Percentiles rank a stretch among this genome's conserved stretches.
phyloP scores from a whole-genome alignment of 73 alveolate species.

The Symbiodinium natans region DNA sequence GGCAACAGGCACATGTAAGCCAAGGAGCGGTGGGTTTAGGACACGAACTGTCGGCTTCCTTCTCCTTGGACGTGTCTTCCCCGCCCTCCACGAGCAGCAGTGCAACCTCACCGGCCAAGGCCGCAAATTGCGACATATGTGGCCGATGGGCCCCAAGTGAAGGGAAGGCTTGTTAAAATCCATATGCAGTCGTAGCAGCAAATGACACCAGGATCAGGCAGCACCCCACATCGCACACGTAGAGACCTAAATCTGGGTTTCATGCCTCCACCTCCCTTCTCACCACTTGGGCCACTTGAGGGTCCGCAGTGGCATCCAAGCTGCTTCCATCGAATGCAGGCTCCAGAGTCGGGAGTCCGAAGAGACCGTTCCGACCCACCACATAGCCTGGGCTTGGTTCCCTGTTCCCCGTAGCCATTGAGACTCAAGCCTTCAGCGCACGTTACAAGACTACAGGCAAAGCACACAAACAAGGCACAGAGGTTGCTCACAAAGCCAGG shows the following conservation, averaged over 20 bases:
- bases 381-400: constrained; percentile 52
- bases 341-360: constrained; percentile 62
- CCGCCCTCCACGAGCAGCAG: constrained; percentile 65
- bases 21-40: constrained; percentile 43
- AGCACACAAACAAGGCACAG: too few species aligned
- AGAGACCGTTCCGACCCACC: constrained; percentile 69
- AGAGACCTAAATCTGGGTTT: constrained; percentile 27
- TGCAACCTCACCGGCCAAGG: constrained; percentile 45
- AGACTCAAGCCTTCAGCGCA: too few species aligned
- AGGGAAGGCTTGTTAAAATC: neutral
- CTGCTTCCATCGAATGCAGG: constrained; percentile 55
- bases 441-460: too few species aligned
- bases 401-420: too few species aligned
- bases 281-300: neutral
- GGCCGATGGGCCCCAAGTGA: neutral
- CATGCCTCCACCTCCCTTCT: neutral
- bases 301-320: neutral
- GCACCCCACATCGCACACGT: constrained; percentile 76
- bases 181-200: neutral
- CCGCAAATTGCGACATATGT: too few species aligned
- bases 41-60: neutral
- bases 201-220: constrained; percentile 50
- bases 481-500: too few species aligned
- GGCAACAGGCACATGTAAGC: neutral
- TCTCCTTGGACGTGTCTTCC: neutral